phyloP scores from a whole-genome alignment of 2,329 filamentous ascomycete genomes.

The Cadophora malorum region DNA sequence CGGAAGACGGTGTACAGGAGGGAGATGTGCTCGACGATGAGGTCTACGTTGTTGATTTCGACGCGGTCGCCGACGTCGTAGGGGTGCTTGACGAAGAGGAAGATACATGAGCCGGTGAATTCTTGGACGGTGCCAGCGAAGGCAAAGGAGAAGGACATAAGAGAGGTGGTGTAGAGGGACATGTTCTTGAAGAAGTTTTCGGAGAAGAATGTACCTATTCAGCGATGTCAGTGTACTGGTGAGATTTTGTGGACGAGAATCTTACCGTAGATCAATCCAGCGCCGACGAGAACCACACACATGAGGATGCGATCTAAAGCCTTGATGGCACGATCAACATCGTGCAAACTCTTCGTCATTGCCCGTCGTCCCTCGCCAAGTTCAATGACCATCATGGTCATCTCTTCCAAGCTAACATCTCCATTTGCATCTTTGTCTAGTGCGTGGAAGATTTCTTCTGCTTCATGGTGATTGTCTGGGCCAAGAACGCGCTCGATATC shows the following conservation, averaged over 20 bases:
- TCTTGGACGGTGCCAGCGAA: slow-evolving; percentile 93
- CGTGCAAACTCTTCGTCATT: slow-evolving; percentile 92
- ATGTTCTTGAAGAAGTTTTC: slow-evolving; percentile 37
- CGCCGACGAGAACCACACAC: slow-evolving; percentile 79
- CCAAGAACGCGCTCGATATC: slow-evolving; percentile 91
- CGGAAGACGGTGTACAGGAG: slow-evolving; percentile 92
- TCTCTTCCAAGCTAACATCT: slow-evolving; percentile 93
- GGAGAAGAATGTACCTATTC: slow-evolving; percentile 10
- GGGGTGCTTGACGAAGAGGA: slow-evolving; percentile 97
- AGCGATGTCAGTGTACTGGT: not conserved
- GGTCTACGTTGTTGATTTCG: slow-evolving; percentile 72
- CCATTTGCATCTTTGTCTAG: slow-evolving; percentile 90
- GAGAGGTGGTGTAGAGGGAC: slow-evolving; percentile 81
- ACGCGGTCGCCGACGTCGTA: slow-evolving; percentile 96
- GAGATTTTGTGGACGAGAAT: slow-evolving; percentile 29
- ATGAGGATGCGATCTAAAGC: slow-evolving; percentile 88
- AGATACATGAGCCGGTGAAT: slow-evolving; percentile 95
- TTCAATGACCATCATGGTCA: slow-evolving; percentile 78
- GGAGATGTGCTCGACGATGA: slow-evolving; percentile 92
- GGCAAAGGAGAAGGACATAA: slow-evolving; percentile 85
- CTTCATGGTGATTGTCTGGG: slow-evolving; percentile 72
- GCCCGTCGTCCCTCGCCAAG: slow-evolving; percentile 86
- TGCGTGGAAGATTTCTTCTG: slow-evolving; percentile 81
- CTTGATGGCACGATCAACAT: slow-evolving; percentile 92
- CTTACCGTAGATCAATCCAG: slow-evolving; percentile 82